Conservation (phyloP, 2,329 filamentous ascomycete genomes). For the Hypoxylon sp. region DNA sequence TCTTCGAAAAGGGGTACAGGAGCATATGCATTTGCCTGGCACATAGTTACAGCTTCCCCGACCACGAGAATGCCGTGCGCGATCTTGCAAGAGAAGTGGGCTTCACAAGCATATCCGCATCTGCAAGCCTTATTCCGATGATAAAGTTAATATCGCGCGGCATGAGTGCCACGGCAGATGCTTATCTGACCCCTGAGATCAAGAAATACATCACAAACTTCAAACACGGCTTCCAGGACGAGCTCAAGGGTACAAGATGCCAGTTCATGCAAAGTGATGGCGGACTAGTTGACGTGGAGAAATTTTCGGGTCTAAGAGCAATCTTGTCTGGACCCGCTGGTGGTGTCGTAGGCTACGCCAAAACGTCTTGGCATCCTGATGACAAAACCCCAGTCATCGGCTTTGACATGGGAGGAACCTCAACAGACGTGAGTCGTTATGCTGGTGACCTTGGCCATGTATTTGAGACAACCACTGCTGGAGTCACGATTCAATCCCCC, state of each 20-base stretch:
- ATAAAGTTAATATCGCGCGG: conserved; percentile 45
- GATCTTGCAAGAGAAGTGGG: conserved; percentile 64
- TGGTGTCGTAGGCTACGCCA: conserved; percentile 81
- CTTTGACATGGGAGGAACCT: conserved; percentile 84
- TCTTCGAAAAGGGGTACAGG: conserved; percentile 31
- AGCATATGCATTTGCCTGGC: conserved; percentile 33
- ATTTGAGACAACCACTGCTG: conserved; percentile 63
- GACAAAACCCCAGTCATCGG: conserved; percentile 78
- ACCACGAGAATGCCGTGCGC: conserved; percentile 74
- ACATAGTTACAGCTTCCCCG: conserved; percentile 80
- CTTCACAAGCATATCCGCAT: conserved; percentile 42
- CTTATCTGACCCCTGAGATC: conserved; percentile 45
- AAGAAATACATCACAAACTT: conserved; percentile 43
- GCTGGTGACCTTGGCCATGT: conserved; percentile 61
- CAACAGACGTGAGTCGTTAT: conserved; percentile 81
- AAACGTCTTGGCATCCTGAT: conserved; percentile 75
- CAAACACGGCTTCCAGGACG: conserved; percentile 33
- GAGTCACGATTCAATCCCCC: conserved; percentile 82
- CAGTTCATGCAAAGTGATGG: conserved; percentile 59
- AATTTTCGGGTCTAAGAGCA: conserved; percentile 77
- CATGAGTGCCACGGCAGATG: conserved; percentile 42
- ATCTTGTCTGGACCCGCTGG: conserved; percentile 81
- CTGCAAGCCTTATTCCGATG: conserved; percentile 41
- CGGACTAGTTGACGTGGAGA: conserved; percentile 67
- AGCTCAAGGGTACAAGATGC: conserved; percentile 30